Percentiles rank a stretch among this genome's conserved stretches.
These are phyloP conservation scores for Penicillium maclennaniae DNA, from an alignment of 495 filamentous ascomycete genomes.

Conservation along the genomic window DNA sequence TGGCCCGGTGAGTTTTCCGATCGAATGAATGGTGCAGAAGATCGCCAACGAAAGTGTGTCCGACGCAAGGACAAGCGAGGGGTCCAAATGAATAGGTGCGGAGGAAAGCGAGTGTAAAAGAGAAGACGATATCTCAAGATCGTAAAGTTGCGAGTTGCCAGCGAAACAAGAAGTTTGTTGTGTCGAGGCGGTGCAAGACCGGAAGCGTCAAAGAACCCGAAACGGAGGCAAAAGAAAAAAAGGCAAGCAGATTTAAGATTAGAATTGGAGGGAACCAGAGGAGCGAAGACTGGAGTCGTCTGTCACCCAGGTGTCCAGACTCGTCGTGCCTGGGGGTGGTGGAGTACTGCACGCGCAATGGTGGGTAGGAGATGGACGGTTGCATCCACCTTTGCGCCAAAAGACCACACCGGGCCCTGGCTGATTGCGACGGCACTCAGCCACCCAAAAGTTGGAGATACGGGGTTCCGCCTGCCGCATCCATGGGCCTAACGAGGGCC, in stretches of 20 bases:
- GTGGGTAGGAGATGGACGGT: not conserved
- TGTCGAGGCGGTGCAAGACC: not conserved
- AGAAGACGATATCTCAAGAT: not conserved
- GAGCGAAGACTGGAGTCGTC: not conserved
- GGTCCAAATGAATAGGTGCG: not conserved
- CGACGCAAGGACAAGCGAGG: conserved; percentile 2
- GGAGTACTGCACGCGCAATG: conserved; percentile 3
- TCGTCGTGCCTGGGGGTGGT: not conserved
- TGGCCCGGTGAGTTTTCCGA: not conserved
- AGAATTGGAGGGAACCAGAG: not conserved
- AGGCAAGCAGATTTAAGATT: not conserved
- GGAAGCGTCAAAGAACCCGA: not conserved
- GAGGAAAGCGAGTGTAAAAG: conserved; percentile 4
- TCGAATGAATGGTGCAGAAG: not conserved
- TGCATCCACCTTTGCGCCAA: not conserved
- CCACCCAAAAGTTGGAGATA: not conserved
- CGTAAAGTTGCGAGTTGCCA: not conserved
- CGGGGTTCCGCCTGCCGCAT: not conserved
- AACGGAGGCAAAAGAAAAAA: not conserved
- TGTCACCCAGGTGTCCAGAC: not conserved
- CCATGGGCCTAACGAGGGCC: not conserved
- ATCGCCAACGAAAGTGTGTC: not conserved
- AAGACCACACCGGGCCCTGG: not conserved
- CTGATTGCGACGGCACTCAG: not conserved
- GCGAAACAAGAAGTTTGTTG: not conserved